Base-by-base conservation (phyloP, 2,329 filamentous ascomycete species). In the Stemphylium beticola region DNA sequence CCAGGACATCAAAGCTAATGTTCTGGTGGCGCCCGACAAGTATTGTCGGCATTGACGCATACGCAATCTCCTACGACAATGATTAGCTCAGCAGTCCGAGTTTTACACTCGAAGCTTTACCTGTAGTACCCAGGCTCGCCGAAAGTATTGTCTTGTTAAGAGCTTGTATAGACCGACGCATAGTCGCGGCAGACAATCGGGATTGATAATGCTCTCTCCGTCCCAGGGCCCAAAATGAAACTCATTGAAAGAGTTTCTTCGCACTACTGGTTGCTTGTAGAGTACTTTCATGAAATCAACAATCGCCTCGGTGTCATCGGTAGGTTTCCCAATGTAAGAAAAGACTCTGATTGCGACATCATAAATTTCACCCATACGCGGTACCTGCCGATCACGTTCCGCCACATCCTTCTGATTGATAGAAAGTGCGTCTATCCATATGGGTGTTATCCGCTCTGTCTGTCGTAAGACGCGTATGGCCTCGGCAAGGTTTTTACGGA, bases 401-500 rank as follows among this genome's bases (percentile, higher is more conserved):
- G 29, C 20, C 22, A 34, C 1, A 10, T 26, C 37, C 6, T 34
- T 33, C 33, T 49, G 46, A 10, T 34, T 41, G 29, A 49, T 49
- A 1, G 20, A 41, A 12, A 49, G 31, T 18, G 47, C 47, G 10
- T 49, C 47, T 33, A 49, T 42, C 47, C 47, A 49, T 2, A 36
- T 14, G n/a, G 37, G 29, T 9, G 34, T 5, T 5, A 49, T 34
- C 10, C 6, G 4, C 1, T 32, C 24, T 8, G 24, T 3, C n/a
- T 2, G 12, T 26, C 44, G 24, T 20, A 47, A 24, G 17, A 11
- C 32, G n/a, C 46, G 29, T 10, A 49, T 36, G 20, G 37, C 37
- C 20, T 47, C 34, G 7, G 44, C 44, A 18, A 47, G 44, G 24
- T 47, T 47, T 31, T 22, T 29, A 17, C 15, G 24, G 26, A 47